Conservation (phyloP, 208 protist genomes). For the Wallacemonas sp. region DNA sequence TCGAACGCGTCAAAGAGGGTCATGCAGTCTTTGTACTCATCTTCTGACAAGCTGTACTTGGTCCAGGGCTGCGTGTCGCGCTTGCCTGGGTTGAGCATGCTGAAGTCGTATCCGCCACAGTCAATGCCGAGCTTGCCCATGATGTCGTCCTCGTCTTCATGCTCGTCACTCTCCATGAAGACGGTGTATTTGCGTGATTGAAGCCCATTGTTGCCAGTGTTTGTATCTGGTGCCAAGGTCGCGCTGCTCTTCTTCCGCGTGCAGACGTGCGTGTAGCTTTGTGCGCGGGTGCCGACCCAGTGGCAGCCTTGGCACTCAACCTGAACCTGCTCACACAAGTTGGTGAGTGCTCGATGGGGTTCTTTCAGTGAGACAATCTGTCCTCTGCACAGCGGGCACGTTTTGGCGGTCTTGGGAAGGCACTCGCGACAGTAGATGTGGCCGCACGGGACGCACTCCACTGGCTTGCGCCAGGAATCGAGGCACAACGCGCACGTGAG, state of each 20-base stretch:
- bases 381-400: constrained; percentile 67
- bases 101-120: neutral
- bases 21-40: constrained; percentile 47
- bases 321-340: constrained; percentile 58
- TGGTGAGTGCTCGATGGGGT: constrained; percentile 72
- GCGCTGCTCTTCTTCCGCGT: neutral
- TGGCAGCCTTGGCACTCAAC: constrained; percentile 59
- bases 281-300: constrained; percentile 67
- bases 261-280: constrained; percentile 33
- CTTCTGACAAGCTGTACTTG: constrained; percentile 26
- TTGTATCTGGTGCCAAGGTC: neutral
- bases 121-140: neutral
- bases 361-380: constrained; percentile 22
- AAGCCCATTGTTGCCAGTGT: no score
- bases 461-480: constrained; percentile 22
- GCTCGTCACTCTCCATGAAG: no score
- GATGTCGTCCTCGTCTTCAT: no score
- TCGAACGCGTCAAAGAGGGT: constrained; percentile 40
- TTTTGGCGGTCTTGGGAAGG: constrained; percentile 22
- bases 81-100: no score
- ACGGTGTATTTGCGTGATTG: neutral
- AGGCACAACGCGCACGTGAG: constrained; percentile 25
- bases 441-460: constrained; percentile 44
- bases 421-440: constrained; percentile 72
- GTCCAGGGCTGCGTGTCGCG: constrained; percentile 31